These are phyloP conservation scores for Emergomyces pasteurianus DNA, from an alignment of 2,329 filamentous ascomycete species.

Conservation along the genomic window DNA sequence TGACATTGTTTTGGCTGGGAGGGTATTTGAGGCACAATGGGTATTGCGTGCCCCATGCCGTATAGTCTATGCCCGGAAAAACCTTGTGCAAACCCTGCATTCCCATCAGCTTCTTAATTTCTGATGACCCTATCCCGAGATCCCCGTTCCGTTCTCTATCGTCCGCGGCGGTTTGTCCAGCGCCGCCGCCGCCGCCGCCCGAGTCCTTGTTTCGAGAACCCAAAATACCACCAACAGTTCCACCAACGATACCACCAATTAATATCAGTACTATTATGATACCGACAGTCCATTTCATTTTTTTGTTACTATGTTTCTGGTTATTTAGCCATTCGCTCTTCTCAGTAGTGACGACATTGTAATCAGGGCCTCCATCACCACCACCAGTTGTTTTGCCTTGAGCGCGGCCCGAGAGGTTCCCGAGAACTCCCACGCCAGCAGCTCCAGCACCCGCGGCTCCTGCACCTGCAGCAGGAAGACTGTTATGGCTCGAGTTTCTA, in stretches of 20 bases:
- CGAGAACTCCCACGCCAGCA: conserved; percentile 31
- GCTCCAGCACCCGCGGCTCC: conserved; percentile 28
- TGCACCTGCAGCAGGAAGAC: conserved; percentile 18
- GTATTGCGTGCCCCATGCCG: conserved; percentile 80
- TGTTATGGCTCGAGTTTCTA: conserved; percentile 27
- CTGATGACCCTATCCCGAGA: conserved; percentile 57
- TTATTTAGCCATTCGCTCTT: conserved; percentile 55
- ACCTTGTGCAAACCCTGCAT: conserved; percentile 79
- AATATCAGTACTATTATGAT: conserved; percentile 53
- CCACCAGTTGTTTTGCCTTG: conserved; percentile 27
- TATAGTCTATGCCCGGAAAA: conserved; percentile 93
- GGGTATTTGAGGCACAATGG: conserved; percentile 66
- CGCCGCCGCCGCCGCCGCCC: conserved; percentile 20
- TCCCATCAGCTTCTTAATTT: conserved; percentile 72
- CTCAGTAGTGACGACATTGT: conserved; percentile 47
- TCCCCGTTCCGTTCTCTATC: conserved; percentile 56
- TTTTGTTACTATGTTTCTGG: conserved; percentile 52
- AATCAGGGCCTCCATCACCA: conserved; percentile 34
- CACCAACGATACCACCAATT: conserved; percentile 59
- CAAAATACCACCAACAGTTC: conserved; percentile 61
- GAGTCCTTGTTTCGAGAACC: conserved; percentile 18
- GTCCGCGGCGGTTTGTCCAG: conserved; percentile 43
- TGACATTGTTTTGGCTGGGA: conserved; percentile 88
- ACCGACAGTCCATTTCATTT: conserved; percentile 57
- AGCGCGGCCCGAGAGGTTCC: conserved; percentile 30